Conservation (phyloP, 2,329 filamentous ascomycete genomes). For the Cladophialophora immunda region DNA sequence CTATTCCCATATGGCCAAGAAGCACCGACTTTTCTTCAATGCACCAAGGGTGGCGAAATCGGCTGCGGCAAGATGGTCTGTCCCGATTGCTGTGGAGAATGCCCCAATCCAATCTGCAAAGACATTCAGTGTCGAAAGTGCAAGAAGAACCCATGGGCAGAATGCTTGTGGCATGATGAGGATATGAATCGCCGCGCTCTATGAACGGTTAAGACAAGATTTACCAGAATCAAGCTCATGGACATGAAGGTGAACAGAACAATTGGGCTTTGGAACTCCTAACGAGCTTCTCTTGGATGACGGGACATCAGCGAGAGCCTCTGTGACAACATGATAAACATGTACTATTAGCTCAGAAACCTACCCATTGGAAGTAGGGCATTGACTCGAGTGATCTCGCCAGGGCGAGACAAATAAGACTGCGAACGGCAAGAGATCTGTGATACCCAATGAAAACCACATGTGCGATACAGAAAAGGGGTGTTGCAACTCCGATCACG, state of each 20-base stretch:
- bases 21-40: constrained; percentile 46
- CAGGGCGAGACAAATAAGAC: not conserved
- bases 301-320: not conserved
- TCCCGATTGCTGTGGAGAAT: constrained; percentile 48
- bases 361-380: not conserved
- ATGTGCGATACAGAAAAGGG: not conserved
- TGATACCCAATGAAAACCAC: not conserved
- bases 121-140: constrained; percentile 49
- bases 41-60: constrained; percentile 41
- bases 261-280: constrained; percentile 1
- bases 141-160: constrained; percentile 46
- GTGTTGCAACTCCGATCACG: not conserved
- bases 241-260: not conserved
- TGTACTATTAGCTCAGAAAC: not conserved
- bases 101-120: constrained; percentile 45
- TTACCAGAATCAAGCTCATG: not conserved
- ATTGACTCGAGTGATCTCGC: constrained; percentile 1
- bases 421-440: not conserved
- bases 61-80: constrained; percentile 47
- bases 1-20: constrained; percentile 43
- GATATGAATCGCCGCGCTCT: constrained; percentile 26
- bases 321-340: constrained; percentile 2
- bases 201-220: constrained; percentile 5
- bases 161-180: constrained; percentile 47
- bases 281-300: constrained; percentile 14